Evolutionary conservation across 2,329 filamentous ascomycete genomes (phyloP).

Genomic region (Xylariaceae sp.): DNA sequence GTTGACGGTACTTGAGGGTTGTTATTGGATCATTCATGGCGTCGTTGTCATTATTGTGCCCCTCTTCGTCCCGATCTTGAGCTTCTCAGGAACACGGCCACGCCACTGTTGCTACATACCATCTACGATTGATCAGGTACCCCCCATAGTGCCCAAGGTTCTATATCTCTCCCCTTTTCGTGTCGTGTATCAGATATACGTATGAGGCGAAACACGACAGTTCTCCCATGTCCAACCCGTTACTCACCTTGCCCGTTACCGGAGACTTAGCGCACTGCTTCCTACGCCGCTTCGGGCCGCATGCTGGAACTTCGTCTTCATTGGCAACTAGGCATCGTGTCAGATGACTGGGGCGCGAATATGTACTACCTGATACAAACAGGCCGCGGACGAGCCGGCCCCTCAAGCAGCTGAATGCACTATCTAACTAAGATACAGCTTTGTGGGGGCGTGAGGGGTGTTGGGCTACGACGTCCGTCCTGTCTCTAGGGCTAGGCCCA

Average conservation of each 20-base stretch:
- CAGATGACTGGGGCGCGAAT: slow-evolving; percentile 4
- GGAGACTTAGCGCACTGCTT: slow-evolving; percentile 7
- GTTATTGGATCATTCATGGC: background rate
- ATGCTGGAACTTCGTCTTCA: background rate
- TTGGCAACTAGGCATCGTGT: background rate
- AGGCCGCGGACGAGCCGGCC: background rate
- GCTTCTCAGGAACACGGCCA: background rate
- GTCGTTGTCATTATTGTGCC: background rate
- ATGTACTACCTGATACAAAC: background rate
- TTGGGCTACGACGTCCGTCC: background rate
- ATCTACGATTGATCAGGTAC: background rate
- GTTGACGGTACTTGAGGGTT: background rate
- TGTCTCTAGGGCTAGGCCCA: background rate
- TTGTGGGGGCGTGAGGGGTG: background rate
- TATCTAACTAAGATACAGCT: background rate
- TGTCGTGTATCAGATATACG: background rate
- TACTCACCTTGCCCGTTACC: background rate
- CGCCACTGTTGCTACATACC: background rate
- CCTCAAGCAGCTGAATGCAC: background rate
- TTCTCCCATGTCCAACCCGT: background rate
- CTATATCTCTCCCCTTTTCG: background rate
- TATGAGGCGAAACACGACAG: background rate
- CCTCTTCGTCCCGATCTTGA: background rate
- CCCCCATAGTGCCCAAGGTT: background rate
- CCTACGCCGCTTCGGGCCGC: slow-evolving; percentile 14